phyloP scores from a whole-genome alignment of 2,329 filamentous ascomycete species.

The Graphilbum sp. region DNA sequence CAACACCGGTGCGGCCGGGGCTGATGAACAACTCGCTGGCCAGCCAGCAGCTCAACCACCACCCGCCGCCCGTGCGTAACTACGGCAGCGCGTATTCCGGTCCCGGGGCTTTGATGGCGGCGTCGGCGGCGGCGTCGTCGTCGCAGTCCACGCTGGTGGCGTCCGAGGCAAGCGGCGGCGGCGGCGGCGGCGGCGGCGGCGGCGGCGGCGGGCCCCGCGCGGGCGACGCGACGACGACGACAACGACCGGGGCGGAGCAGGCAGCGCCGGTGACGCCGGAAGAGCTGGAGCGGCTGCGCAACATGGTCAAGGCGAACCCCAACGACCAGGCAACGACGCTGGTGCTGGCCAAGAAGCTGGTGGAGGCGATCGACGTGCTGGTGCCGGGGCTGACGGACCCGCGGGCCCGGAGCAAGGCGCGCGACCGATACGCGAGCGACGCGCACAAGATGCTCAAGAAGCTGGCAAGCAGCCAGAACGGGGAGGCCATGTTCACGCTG shows the following conservation, averaged over 20 bases:
- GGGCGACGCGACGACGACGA: too few relatives aligned
- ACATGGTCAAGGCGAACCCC: slow-evolving; percentile 52
- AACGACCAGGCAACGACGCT: slow-evolving; percentile 57
- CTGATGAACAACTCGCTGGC: slow-evolving; percentile 42
- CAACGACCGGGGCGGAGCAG: too few relatives aligned
- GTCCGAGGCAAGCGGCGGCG: slow-evolving; percentile 4
- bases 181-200: too few relatives aligned
- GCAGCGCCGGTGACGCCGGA: slow-evolving; percentile 52
- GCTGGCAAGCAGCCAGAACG: slow-evolving; percentile 53
- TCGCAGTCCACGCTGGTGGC: not conserved
- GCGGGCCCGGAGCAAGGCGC: slow-evolving; percentile 53
- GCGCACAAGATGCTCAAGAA: slow-evolving; percentile 89
- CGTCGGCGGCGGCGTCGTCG: slow-evolving; percentile 3
- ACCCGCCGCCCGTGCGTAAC: slow-evolving; percentile 41
- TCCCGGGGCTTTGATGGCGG: slow-evolving; percentile 14
- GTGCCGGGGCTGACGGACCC: slow-evolving; percentile 50
- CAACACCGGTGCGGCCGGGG: slow-evolving; percentile 45
- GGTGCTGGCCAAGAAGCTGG: slow-evolving; percentile 61
- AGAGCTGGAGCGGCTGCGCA: slow-evolving; percentile 61
- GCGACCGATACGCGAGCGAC: slow-evolving; percentile 72
- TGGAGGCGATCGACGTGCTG: slow-evolving; percentile 69
- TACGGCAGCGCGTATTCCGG: slow-evolving; percentile 19
- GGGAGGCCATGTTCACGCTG: slow-evolving; percentile 84
- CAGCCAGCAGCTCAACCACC: slow-evolving; percentile 30
- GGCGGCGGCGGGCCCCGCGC: too few relatives aligned